These are phyloP conservation scores for Pythium angustatum DNA, from an alignment of 352 stramenopile genomes.

Conservation along the genomic window DNA sequence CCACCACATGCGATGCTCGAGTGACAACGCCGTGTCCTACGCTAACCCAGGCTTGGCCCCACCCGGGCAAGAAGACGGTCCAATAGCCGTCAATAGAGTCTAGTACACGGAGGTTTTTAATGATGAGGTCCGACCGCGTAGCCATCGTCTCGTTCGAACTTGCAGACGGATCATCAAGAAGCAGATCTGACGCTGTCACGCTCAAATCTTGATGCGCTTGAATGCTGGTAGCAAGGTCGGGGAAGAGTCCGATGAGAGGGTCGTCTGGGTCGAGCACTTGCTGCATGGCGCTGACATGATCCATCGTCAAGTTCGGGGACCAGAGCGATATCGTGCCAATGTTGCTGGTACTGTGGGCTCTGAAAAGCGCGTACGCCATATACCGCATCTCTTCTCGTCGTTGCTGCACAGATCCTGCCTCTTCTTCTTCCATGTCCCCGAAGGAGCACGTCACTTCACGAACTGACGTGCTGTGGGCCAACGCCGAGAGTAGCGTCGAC, in stretches of 20 bases:
- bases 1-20: no score
- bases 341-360: not conserved
- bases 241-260: not conserved
- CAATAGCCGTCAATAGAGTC: no score
- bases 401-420: not conserved
- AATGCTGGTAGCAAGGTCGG: not conserved
- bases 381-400: not conserved
- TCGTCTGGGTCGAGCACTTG: not conserved
- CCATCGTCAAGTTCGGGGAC: not conserved
- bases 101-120: no score
- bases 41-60: no score
- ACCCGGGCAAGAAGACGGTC: no score
- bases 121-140: no score
- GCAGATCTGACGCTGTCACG: no score
- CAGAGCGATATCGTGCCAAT: not conserved
- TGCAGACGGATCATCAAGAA: no score
- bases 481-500: not conserved
- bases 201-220: no score
- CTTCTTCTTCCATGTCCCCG: not conserved
- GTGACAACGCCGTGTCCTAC: no score
- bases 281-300: not conserved
- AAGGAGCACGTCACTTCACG: not conserved
- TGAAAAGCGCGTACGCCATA: constrained; percentile 3
- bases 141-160: no score
- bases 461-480: not conserved